Evolutionary conservation across 306 rosid genomes (phyloP).

Genomic region (Carpinus viminea): DNA sequence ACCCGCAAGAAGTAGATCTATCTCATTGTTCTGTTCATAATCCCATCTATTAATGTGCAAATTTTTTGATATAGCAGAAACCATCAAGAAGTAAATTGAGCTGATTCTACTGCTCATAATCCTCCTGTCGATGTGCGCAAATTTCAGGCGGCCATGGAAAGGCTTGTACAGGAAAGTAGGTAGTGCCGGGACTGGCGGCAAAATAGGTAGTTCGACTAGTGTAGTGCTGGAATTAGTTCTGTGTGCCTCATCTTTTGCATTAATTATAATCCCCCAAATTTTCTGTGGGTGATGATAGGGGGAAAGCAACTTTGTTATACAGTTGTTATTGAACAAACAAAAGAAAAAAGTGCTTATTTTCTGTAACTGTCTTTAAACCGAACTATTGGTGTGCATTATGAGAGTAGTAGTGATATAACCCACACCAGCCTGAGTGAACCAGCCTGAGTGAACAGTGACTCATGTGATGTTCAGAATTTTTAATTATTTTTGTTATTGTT

Average conservation of each 20-base stretch:
- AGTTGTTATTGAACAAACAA: neutral
- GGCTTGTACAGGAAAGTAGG: neutral
- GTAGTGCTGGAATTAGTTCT: neutral
- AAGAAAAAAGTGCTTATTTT: neutral
- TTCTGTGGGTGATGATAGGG: neutral
- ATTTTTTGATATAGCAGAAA: neutral
- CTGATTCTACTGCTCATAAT: too few relatives aligned
- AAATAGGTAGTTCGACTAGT: neutral
- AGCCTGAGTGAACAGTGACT: too few relatives aligned
- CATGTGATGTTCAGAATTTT: too few relatives aligned
- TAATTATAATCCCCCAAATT: neutral
- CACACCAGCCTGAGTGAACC: too few relatives aligned
- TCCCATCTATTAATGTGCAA: neutral
- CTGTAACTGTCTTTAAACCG: neutral
- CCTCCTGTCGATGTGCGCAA: neutral
- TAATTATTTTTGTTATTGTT: too few relatives aligned
- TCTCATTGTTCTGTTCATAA: neutral
- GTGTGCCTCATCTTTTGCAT: too few relatives aligned
- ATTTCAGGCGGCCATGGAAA: neutral
- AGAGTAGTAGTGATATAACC: too few relatives aligned
- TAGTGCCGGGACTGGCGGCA: neutral
- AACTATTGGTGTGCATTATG: neutral
- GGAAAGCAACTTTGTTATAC: conserved; percentile 1
- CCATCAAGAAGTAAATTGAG: too few relatives aligned
- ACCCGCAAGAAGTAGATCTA: conserved; percentile 20